A percentile compares a stretch with the other conserved stretches of the same genome.
These are phyloP conservation scores for Colletotrichum lini DNA, from an alignment of 2,329 filamentous ascomycete species.

Conservation along the genomic window DNA sequence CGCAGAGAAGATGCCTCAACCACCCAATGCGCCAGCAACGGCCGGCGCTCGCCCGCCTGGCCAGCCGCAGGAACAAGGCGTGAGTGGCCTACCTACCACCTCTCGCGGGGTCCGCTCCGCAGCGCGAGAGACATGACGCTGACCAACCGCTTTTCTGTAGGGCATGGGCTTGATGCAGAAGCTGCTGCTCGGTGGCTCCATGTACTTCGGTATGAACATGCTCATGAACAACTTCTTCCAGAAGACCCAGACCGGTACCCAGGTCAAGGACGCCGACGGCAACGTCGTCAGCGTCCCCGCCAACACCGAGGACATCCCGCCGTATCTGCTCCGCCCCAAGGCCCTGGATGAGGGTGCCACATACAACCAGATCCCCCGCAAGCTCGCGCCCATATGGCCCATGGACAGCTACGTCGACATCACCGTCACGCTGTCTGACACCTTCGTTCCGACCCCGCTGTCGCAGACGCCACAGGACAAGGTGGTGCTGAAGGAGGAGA, in stretches of 20 bases:
- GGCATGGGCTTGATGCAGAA: slow-evolving; percentile 58
- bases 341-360: slow-evolving; percentile 72
- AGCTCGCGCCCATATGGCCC: slow-evolving; percentile 90
- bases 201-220: slow-evolving; percentile 73
- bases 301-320: slow-evolving; percentile 71
- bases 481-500: slow-evolving; percentile 83
- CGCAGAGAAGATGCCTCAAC: slow-evolving; percentile 26
- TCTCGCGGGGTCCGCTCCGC: not conserved
- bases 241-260: slow-evolving; percentile 63
- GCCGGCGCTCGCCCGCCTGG: slow-evolving; percentile 18
- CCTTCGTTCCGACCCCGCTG: slow-evolving; percentile 77
- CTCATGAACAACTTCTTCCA: slow-evolving; percentile 68
- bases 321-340: slow-evolving; percentile 76
- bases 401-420: slow-evolving; percentile 85
- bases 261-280: slow-evolving; percentile 66
- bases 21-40: slow-evolving; percentile 32
- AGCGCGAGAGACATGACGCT: slow-evolving; percentile 18
- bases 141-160: slow-evolving; percentile 43
- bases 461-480: slow-evolving; percentile 75
- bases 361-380: slow-evolving; percentile 76
- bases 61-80: slow-evolving; percentile 40
- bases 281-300: slow-evolving; percentile 67
- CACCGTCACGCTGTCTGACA: slow-evolving; percentile 85
- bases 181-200: slow-evolving; percentile 65
- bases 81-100: slow-evolving; percentile 27